Conservation (phyloP, 2,329 filamentous ascomycete species). For the Nothophoma quercina region DNA sequence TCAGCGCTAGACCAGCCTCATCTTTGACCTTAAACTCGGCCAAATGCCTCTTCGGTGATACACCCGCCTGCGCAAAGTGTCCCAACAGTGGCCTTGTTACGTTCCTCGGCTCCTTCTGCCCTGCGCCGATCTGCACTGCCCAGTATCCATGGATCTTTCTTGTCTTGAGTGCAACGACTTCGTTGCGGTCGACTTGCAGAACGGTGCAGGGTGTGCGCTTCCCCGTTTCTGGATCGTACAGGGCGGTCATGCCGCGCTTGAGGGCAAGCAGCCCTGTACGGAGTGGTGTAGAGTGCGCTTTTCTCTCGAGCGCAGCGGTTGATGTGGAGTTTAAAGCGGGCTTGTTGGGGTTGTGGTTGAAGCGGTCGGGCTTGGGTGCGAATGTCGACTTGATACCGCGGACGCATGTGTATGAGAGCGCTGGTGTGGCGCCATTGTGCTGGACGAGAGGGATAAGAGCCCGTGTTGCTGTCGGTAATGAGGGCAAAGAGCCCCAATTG, state of each 20-base stretch:
- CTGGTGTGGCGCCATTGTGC: constrained; percentile 22
- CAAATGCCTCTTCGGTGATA: constrained; percentile 84
- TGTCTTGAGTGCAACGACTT: constrained; percentile 89
- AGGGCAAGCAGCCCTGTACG: constrained; percentile 84
- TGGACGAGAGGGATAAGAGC: constrained; percentile 30
- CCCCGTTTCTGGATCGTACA: constrained; percentile 80
- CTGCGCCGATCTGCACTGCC: constrained; percentile 88
- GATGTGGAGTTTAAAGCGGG: constrained; percentile 63
- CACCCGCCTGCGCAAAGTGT: constrained; percentile 82
- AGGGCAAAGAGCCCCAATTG: constrained; percentile 43
- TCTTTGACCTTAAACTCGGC: constrained; percentile 86
- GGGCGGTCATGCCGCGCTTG: constrained; percentile 95
- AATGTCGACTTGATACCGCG: constrained; percentile 65
- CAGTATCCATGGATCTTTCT: constrained; percentile 84
- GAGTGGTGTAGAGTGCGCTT: constrained; percentile 64
- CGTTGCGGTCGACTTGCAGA: constrained; percentile 89
- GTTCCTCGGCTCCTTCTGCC: constrained; percentile 76
- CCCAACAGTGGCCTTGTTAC: constrained; percentile 84
- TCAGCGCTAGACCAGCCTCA: constrained; percentile 73
- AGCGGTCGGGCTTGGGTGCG: constrained; percentile 59
- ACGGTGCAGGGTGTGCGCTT: constrained; percentile 86
- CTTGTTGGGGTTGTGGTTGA: constrained; percentile 60
- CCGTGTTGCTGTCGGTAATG: constrained; percentile 39
- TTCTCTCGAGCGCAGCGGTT: constrained; percentile 66
- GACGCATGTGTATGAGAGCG: constrained; percentile 33